Evolutionary conservation across 768 basidiomycete species (phyloP), one percentile per base, ranked within the genome.

Genomic region (Trametes cingulata): DNA sequence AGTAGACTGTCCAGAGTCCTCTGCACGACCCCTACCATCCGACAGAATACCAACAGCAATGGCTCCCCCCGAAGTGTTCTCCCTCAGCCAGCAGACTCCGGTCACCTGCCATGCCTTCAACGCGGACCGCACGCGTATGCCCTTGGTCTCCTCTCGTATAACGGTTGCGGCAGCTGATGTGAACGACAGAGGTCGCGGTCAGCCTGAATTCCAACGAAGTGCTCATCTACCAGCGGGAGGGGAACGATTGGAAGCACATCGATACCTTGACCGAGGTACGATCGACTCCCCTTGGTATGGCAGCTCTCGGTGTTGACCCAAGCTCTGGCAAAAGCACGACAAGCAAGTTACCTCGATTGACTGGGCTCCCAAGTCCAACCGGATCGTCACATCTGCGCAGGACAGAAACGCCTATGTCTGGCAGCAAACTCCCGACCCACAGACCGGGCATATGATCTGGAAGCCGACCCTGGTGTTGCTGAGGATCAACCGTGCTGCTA

Each of bases 401-500:
- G 97, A 99, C 72, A 81, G 97, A 54, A 99, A 99, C 72, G 96
- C 97, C 37, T 99, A 99, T 70, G 97, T 99, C 33, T 99, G 97
- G 97, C 88, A 93, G 55, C 87, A 90, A 71, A 84, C 83, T 9
- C 79, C 83, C 27, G 90, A 95, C 67, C 79, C 86, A 1, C 78
- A 81, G 58, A 90, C 91, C 0, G 92, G 92, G 6, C 82, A 78
- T 45, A 71, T 81, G 52, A 69, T 83, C 55, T 99, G 97, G 97
- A 95, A 95, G 75, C 97, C 97, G 3, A 96, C 95, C 2, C 82
- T 99, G n/a, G 97, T 98, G 20, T 73, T 98, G 59, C 82, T 99
- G 54, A 84, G 95, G 58, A 89, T 99, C 79, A 98, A 98, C 75
- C 81, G 97, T 42, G 95, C 97, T 0, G 97, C 97, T 1, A 99